Conservation (phyloP, 176 grass and related monocot genomes). For the Hyparrhenia diplandra region DNA sequence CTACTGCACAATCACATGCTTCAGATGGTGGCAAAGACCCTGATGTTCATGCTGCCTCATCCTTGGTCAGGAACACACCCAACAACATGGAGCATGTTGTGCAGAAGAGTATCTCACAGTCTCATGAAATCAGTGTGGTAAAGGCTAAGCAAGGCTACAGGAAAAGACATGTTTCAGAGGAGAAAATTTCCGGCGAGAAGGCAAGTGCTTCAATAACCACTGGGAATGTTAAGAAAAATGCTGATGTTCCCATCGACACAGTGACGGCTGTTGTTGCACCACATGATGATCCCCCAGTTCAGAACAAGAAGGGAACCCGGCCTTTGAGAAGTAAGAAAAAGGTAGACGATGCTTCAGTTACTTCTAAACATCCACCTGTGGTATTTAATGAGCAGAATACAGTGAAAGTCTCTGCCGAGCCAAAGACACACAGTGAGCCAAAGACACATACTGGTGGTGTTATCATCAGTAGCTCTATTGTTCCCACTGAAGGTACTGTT, state of each 20-base stretch:
- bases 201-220: conserved; percentile 20
- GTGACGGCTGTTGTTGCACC: conserved; percentile 16
- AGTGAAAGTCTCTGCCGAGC: conserved; percentile 31
- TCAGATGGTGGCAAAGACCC: conserved; percentile 19
- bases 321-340: conserved; percentile 81
- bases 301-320: conserved; percentile 66
- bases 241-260: conserved; percentile 18
- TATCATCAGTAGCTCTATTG: conserved; percentile 50
- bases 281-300: conserved; percentile 49
- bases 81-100: conserved; percentile 23
- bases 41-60: conserved; percentile 5
- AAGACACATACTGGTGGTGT: conserved; percentile 41
- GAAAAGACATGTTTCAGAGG: conserved; percentile 58
- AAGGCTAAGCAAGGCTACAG: conserved; percentile 62
- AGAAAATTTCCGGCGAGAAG: conserved; percentile 44
- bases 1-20: conserved; percentile 1
- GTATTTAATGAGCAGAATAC: conserved; percentile 30
- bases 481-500: conserved; percentile 47
- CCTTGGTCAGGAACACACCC: conserved; percentile 8
- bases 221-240: conserved; percentile 43
- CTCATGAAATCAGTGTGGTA: conserved; percentile 35
- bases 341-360: conserved; percentile 41
- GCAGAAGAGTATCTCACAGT: conserved; percentile 37
- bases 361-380: conserved; percentile 31
- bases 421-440: conserved; percentile 30